Evolutionary conservation across 192 early-diverging fungal species (phyloP).

Genomic region (Rhizophlyctis rosea): DNA sequence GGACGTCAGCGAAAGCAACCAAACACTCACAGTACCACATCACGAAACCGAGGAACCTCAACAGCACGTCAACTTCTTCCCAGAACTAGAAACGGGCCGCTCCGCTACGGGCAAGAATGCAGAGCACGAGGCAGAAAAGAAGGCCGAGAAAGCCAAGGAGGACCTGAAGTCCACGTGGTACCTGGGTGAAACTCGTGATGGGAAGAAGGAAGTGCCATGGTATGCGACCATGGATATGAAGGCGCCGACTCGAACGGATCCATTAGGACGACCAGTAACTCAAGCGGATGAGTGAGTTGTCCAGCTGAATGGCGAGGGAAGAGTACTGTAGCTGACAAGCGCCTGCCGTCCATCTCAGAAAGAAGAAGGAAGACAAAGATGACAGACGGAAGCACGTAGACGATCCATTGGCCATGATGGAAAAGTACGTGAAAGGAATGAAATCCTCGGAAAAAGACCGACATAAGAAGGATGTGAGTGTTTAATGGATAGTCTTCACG

Average conservation of each 20-base stretch:
- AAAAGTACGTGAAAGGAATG: not conserved
- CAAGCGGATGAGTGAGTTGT: not conserved
- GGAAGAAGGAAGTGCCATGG: conserved; percentile 30
- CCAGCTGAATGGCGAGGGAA: not conserved
- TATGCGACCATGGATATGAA: conserved; percentile 28
- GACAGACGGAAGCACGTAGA: not conserved
- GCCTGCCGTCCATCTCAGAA: not conserved
- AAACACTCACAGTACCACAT: too few relatives aligned
- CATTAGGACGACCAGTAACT: not conserved
- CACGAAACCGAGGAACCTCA: conserved; percentile 8
- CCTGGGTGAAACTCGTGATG: conserved; percentile 43
- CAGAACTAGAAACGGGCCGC: conserved; percentile 38
- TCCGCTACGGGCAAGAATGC: conserved; percentile 35
- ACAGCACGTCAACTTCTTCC: conserved; percentile 62
- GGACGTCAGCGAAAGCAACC: conserved; percentile 2
- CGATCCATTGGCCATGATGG: not conserved
- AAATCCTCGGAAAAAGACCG: too few relatives aligned
- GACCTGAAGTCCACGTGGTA: conserved; percentile 64
- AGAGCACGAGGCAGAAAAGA: conserved; percentile 54
- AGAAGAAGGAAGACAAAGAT: not conserved
- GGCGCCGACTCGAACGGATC: not conserved
- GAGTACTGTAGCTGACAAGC: not conserved
- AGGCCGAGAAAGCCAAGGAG: conserved; percentile 50
- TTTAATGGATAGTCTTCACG: not conserved
- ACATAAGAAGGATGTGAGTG: not conserved